Evolutionary conservation across 73 alveolate species (phyloP).

Genomic region (Symbiodinium pilosum): DNA sequence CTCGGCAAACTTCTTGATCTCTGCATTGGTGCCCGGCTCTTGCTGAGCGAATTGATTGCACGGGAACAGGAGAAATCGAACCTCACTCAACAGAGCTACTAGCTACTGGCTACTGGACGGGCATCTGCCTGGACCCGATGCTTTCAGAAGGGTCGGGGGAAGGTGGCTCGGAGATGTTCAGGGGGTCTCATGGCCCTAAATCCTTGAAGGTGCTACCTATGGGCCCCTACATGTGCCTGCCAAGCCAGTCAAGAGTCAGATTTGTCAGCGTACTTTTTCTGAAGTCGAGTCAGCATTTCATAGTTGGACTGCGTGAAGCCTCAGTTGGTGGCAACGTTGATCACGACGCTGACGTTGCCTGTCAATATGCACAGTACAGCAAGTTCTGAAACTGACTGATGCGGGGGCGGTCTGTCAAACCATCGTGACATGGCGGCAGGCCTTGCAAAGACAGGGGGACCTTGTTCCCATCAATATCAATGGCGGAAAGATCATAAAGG

Average conservation of each 20-base stretch:
- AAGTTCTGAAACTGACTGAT: not conserved
- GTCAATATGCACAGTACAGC: not conserved
- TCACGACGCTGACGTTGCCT: conserved; percentile 82
- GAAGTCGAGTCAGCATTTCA: conserved; percentile 79
- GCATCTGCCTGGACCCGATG: no score
- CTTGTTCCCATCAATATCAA: conserved; percentile 24
- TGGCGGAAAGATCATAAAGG: conserved; percentile 30
- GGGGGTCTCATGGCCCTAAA: no score
- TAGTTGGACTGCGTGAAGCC: conserved; percentile 70
- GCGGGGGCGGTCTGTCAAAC: not conserved
- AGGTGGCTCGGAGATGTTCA: no score
- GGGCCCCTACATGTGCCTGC: no score
- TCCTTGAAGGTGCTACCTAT: no score
- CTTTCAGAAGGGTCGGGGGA: no score
- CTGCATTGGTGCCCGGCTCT: conserved; percentile 97
- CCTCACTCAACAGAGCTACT: conserved; percentile 18
- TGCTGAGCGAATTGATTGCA: conserved; percentile 97
- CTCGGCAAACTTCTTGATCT: conserved; percentile 95
- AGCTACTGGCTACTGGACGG: no score
- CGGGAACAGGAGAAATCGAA: conserved; percentile 95
- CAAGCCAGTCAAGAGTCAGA: not conserved
- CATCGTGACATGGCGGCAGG: not conserved
- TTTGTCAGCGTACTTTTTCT: conserved; percentile 26
- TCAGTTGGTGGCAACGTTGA: conserved; percentile 76
- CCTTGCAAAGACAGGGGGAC: conserved; percentile 45